Conservation (phyloP, 2,329 filamentous ascomycete genomes). For the Rhynchosporium graminicola region DNA sequence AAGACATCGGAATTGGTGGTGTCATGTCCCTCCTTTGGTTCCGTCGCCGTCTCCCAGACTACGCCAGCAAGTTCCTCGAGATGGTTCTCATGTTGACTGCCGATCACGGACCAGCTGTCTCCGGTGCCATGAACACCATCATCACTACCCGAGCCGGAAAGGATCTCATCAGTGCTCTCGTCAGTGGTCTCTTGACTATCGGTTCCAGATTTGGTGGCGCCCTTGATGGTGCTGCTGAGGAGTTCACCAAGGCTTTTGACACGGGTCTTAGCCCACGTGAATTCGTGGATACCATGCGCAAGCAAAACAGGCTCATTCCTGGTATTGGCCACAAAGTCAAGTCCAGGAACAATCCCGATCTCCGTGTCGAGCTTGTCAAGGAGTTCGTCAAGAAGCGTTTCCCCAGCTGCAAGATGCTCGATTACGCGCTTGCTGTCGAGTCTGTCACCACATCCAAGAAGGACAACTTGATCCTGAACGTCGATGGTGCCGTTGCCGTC, state of each 20-base stretch:
- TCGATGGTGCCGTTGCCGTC: constrained; percentile 96
- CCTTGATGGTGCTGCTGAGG: constrained; percentile 94
- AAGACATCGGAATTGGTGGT: constrained; percentile 98
- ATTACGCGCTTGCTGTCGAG: constrained; percentile 98
- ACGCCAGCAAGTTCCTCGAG: constrained; percentile 98
- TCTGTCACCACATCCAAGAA: constrained; percentile 99
- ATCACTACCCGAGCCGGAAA: constrained; percentile 99
- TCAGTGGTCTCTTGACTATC: constrained; percentile 96
- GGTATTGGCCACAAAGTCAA: constrained; percentile 99
- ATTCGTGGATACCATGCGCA: constrained; percentile 98
- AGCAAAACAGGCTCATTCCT: constrained; percentile 99
- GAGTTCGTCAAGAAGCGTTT: constrained; percentile 98
- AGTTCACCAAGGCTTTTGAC: constrained; percentile 98
- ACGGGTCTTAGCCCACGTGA: constrained; percentile 98
- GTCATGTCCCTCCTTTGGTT: constrained; percentile 99
- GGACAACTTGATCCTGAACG: constrained; percentile 99
- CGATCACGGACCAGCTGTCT: constrained; percentile 97
- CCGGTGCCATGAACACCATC: constrained; percentile 99
- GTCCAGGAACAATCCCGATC: constrained; percentile 99
- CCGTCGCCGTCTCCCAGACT: constrained; percentile 92
- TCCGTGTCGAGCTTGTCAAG: constrained; percentile 99
- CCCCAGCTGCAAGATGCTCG: constrained; percentile 95
- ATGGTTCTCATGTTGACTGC: constrained; percentile 99
- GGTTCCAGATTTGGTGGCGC: constrained; percentile 98
- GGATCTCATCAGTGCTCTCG: constrained; percentile 93